Base-by-base conservation (phyloP, 495 filamentous ascomycete genomes). In the Pyrenopolyporus hunteri region DNA sequence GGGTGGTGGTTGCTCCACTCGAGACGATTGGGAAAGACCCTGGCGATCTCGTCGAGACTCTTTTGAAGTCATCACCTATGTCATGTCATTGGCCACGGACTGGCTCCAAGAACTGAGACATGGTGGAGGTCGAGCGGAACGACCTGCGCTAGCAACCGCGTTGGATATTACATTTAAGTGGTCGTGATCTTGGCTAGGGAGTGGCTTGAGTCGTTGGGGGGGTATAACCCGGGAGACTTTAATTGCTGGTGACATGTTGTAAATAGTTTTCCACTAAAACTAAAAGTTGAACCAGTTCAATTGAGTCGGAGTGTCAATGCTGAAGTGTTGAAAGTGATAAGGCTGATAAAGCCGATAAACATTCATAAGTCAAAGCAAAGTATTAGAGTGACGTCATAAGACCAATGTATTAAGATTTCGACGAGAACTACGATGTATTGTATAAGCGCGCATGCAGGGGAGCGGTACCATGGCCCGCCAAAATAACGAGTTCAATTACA, bases 21-120 rank as follows among this genome's bases (percentile, higher is more conserved):
- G 35, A 29, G 37, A 35, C 37, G 39, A 66, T 56, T 52, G 11
- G 67, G 66, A 64, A 72, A 74, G 73, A 74, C 73, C 73, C 73
- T 74, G 70, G 68, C 57, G 73, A 73, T 76, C 73, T 26, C 37
- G 60, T 51, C 32, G 32, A 36, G 50, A 52, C 51, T 3, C 39
- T 53, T 67, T 57, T 48, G 50, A 59, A 64, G 69, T 60, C 63
- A 63, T 69, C 39, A 39, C 62, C 44, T 66, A 68, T 66, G 68
- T 68, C 68, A 70, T 65, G 55, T 40, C 57, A 70, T 68, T 70
- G 68, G 68, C 50, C 57, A 57, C 50, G 11, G 22, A 2, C 37
- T 20, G 48, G 17, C 5, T 16, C 33, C 8, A 17, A 45, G 32
- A 59, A 59, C 44, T 44, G 61, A 59, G 35, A 49, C 54, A 42